These are phyloP conservation scores for Stenocarpella maydis DNA, from an alignment of 2,329 filamentous ascomycete genomes.

Conservation along the genomic window DNA sequence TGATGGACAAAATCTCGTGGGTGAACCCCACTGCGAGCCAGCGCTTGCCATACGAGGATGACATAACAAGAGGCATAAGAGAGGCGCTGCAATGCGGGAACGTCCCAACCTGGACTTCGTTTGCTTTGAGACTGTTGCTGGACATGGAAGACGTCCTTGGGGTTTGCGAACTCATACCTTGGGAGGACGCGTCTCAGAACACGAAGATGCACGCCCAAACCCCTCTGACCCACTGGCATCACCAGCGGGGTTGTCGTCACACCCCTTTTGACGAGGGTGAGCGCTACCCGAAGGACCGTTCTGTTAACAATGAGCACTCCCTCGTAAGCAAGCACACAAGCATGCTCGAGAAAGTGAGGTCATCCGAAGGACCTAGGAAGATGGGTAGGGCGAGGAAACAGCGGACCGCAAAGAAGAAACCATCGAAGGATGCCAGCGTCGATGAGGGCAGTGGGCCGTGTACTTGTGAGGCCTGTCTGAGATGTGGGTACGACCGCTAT, in stretches of 20 bases:
- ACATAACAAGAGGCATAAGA: slow-evolving; percentile 9
- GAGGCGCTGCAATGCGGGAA: background rate
- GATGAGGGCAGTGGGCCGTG: background rate
- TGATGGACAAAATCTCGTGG: background rate
- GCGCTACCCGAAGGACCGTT: background rate
- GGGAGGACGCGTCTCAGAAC: background rate
- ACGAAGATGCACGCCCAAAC: background rate
- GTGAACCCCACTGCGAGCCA: background rate
- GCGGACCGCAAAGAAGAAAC: background rate
- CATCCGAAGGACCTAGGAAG: background rate
- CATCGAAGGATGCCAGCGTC: background rate
- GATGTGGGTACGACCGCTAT: slow-evolving; percentile 16
- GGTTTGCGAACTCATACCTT: background rate
- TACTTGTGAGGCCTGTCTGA: background rate
- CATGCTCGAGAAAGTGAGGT: background rate
- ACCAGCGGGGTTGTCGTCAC: background rate
- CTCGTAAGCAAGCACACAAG: background rate
- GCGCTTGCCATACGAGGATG: background rate
- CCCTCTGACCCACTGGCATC: slow-evolving; percentile 9
- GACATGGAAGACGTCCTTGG: slow-evolving; percentile 8
- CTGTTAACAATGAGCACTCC: background rate
- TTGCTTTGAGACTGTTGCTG: background rate
- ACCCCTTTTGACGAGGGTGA: background rate
- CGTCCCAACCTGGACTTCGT: background rate
- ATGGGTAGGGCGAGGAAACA: background rate